These are phyloP conservation scores for Cryphonectria naterciae DNA, from an alignment of 2,329 filamentous ascomycete genomes.

Conservation along the genomic window DNA sequence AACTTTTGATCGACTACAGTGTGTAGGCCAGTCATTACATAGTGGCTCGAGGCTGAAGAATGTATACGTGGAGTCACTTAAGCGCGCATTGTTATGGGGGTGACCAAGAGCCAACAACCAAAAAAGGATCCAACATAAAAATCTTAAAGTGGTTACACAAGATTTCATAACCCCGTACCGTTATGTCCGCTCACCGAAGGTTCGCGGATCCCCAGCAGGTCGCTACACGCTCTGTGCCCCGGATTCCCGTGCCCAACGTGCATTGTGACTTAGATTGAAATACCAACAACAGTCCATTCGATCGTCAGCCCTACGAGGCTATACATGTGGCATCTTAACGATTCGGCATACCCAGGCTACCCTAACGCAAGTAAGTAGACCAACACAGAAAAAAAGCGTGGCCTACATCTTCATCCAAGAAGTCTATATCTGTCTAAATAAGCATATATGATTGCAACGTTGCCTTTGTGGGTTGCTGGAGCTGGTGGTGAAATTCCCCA, in stretches of 20 bases:
- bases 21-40: background rate
- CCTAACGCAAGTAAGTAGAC: background rate
- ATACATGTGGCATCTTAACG: background rate
- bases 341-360: background rate
- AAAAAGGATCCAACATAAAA: background rate
- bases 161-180: background rate
- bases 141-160: background rate
- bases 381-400: background rate
- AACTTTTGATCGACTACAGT: background rate
- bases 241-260: background rate
- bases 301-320: background rate
- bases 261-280: background rate
- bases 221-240: background rate
- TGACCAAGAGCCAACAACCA: background rate
- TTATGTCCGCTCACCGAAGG: background rate
- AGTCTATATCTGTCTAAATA: background rate
- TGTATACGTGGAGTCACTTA: background rate
- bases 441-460: background rate
- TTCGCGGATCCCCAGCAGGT: background rate
- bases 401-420: background rate
- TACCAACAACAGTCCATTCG: background rate
- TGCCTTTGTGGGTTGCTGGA: background rate
- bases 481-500: background rate
- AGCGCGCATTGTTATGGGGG: too few species aligned
- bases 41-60: background rate